Conservation (phyloP, 495 filamentous ascomycete species). For the Talaromyces trachyspermus region DNA sequence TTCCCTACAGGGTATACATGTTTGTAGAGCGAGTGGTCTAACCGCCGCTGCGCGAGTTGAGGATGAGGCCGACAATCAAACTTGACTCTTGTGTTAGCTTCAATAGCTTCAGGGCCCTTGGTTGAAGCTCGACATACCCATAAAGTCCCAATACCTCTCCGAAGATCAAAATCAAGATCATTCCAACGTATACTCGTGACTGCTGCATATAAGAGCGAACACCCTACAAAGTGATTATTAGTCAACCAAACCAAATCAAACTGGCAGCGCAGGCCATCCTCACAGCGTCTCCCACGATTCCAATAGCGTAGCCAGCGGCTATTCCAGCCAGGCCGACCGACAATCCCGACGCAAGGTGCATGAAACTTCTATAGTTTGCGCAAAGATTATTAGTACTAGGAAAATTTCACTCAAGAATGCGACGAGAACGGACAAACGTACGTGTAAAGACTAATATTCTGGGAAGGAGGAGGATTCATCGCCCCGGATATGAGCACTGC, state of each 20-base stretch:
- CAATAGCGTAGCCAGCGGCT: conserved; percentile 96
- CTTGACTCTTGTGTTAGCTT: conserved; percentile 30
- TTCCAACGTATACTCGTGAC: conserved; percentile 91
- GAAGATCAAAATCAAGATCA: conserved; percentile 98
- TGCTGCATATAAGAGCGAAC: conserved; percentile 94
- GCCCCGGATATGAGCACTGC: conserved; percentile 88
- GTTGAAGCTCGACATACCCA: conserved; percentile 52
- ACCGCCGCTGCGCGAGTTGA: conserved; percentile 33
- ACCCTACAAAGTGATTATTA: conserved; percentile 39
- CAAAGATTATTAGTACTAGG: conserved; percentile 12
- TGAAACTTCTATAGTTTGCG: conserved; percentile 58
- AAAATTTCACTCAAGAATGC: not conserved
- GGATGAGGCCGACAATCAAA: conserved; percentile 50
- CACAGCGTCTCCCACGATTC: conserved; percentile 85
- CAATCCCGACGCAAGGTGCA: conserved; percentile 88
- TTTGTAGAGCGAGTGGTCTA: not conserved
- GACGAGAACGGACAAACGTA: conserved; percentile 35
- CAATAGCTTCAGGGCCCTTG: not conserved
- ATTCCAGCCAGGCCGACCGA: conserved; percentile 86
- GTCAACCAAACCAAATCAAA: not conserved
- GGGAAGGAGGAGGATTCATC: conserved; percentile 55
- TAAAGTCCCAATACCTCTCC: conserved; percentile 96
- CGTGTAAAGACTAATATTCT: conserved; percentile 76
- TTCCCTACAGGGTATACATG: not conserved
- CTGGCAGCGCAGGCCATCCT: conserved; percentile 13